Evolutionary conservation across 352 stramenopile genomes (phyloP), one percentile per base, ranked within the genome.

Genomic region (Phytophthora melonis): DNA sequence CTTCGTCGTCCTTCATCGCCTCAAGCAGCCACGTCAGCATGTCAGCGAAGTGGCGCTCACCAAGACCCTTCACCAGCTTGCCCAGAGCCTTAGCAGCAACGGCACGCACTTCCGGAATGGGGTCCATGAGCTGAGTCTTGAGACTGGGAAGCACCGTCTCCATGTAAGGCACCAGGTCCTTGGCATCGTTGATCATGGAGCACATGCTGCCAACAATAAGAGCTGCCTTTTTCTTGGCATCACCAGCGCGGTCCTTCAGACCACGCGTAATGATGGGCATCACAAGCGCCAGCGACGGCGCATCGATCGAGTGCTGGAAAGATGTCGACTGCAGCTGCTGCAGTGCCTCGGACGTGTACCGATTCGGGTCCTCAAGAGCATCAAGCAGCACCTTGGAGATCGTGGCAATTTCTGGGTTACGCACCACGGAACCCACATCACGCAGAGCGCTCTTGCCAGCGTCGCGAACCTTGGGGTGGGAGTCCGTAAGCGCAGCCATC

Each of bases 251-350:
- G 77, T 99, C 98, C 68, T 97, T 97, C n/a, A 99, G 80, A 25
- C 98, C 98, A 25, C 98, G 94, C 64, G 98, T 96, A 59, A 99
- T 92, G 66, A 99, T 98, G 23, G 98, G 98, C 81, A 99, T 98
- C 70, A 99, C 95, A n/a, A 99, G 88, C 23, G 98, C 98, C 27
- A 99, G 84, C 68, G 98, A 99, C 19, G 98, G 97, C 27, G 98
- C 98, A 80, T 99, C 98, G 73, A 99, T 99, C 68, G 98, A 98
- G 86, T 99, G 98, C 71, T 99, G 89, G 81, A 99, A 99, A 66
- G 98, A 97, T 30, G 97, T 99, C 45, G 92, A 97, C 66, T 99
- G 97, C 32, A 99, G 80, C 70, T 98, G 89, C 85, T 99, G 97
- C 18, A 99, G 84, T 57, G 97, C 98, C 27, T 94, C 89, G 18